Evolutionary conservation across 441 rosid genomes (phyloP).

Genomic region (Gossypium trilobum): DNA sequence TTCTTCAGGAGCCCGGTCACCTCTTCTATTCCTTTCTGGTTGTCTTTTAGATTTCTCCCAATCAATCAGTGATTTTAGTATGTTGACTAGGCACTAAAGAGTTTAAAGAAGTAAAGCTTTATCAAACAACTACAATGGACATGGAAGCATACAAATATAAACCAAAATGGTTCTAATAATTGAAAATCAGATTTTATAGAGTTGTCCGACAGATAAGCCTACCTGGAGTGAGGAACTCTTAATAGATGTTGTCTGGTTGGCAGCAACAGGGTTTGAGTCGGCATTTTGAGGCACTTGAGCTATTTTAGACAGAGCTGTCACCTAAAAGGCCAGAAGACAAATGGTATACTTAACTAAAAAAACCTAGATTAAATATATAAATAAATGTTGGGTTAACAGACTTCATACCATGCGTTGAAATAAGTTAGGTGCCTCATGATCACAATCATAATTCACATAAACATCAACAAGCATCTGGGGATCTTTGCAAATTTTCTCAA

Average conservation of each 20-base stretch:
- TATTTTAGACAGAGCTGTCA: conserved; percentile 75
- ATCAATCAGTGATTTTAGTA: conserved; percentile 86
- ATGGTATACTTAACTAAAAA: conserved; percentile 12
- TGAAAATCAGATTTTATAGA: not conserved
- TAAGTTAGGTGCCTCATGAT: conserved; percentile 93
- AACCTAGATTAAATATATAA: conserved; percentile 1
- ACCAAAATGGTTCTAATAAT: not conserved
- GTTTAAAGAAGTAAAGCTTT: conserved; percentile 24
- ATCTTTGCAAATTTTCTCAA: conserved; percentile 88
- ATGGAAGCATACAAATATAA: not conserved
- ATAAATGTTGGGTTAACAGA: conserved; percentile 4
- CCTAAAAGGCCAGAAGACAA: conserved; percentile 41
- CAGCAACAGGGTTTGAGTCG: conserved; percentile 71
- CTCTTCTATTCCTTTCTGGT: conserved; percentile 30
- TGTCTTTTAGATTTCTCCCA: conserved; percentile 81
- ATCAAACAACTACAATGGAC: conserved; percentile 17
- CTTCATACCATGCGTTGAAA: conserved; percentile 87
- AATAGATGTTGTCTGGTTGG: conserved; percentile 63
- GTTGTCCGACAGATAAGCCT: conserved; percentile 16
- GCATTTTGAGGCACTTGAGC: conserved; percentile 85
- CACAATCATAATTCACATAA: conserved; percentile 95
- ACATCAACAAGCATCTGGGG: conserved; percentile 98
- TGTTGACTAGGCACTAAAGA: conserved; percentile 79
- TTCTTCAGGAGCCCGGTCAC: conserved; percentile 30
- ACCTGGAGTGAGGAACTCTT: conserved; percentile 97